Conservation (phyloP, 1,284 basidiomycete genomes). For the Filobasidium uniguttulatum region DNA sequence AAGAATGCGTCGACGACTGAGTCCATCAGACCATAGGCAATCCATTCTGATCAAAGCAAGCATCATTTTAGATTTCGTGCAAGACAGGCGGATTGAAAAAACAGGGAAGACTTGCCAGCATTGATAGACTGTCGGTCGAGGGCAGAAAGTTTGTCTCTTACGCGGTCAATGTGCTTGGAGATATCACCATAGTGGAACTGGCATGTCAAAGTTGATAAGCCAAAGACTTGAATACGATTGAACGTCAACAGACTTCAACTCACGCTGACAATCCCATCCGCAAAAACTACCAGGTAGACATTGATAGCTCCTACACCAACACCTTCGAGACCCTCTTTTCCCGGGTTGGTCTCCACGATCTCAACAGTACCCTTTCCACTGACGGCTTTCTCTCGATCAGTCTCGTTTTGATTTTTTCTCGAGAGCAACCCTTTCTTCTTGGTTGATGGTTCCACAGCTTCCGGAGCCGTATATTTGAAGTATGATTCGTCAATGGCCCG, state of each 20-base stretch:
- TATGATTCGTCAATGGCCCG: slow-evolving; percentile 63
- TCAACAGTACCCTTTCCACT: slow-evolving; percentile 36
- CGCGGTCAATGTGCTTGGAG: slow-evolving; percentile 67
- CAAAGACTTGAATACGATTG: too few relatives aligned
- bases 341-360: slow-evolving; percentile 44
- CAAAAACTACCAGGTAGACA: slow-evolving; percentile 78
- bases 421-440: slow-evolving; percentile 17
- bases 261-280: slow-evolving; percentile 77
- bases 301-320: slow-evolving; percentile 62
- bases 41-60: slow-evolving; percentile 61
- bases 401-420: slow-evolving; percentile 16
- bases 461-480: slow-evolving; percentile 42
- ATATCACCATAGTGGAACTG: slow-evolving; percentile 91
- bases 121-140: slow-evolving; percentile 45
- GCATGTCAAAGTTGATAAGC: slow-evolving; percentile 1
- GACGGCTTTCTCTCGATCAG: too few relatives aligned
- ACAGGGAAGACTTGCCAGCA: slow-evolving; percentile 44
- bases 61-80: too few relatives aligned
- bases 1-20: slow-evolving; percentile 92
- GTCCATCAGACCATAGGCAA: slow-evolving; percentile 83
- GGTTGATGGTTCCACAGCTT: slow-evolving; percentile 2
- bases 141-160: slow-evolving; percentile 54
- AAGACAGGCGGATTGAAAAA: not conserved
- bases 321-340: slow-evolving; percentile 46
- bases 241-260: slow-evolving; percentile 34